Base-by-base conservation (phyloP, 2,329 filamentous ascomycete species). In the Fusarium multiceps region DNA sequence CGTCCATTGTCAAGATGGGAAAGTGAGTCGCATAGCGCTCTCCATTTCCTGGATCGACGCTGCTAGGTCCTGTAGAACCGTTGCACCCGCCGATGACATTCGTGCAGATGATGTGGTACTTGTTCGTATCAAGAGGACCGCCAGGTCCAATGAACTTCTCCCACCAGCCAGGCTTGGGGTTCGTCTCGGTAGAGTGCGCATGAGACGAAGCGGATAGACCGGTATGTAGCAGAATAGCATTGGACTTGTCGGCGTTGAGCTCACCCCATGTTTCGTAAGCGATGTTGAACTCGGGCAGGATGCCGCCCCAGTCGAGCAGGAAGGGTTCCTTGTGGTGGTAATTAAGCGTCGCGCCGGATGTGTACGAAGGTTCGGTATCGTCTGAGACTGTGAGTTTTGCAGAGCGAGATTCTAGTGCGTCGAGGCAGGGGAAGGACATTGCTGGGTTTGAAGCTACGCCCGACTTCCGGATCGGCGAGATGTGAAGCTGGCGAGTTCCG, bases 41-140 rank as follows among this genome's bases (percentile, higher is more conserved):
- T 40, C 93, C 93, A 78, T 97, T 93, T 14, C 91, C 92, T 0
- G 96, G 96, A 78, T 98, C 95, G 69, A 94, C 86, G 72, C 92
- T 95, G 58, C 91, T 90, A 0, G 96, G 96, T 0, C 96, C 96
- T 0, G 96, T 99, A 37, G 93, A 97, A 34, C 96, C 96, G 79
- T 96, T 98, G 81, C 96, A 99, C 8, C 96, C 94, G 54, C 96
- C 96, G 37, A 99, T 87, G 48, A 98, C 94, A 78, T 99, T 99
- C 12, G 96, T 98, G 82, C 96, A 99, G 66, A 99, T 93, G 64
- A 99, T 83, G 77, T 94, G 93, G 83, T 97, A 97, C 78, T 93
- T 95, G 80, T 95, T 83, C 2, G 96, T 99, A 79, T 99, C 93
- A 12, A 99, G 82, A 13, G 93, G 92, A 21, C 87, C 87, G 1